Evolutionary conservation across 2,329 filamentous ascomycete species (phyloP), one percentile per base, ranked within the genome.

Genomic region (Chaetomiaceae sp.): DNA sequence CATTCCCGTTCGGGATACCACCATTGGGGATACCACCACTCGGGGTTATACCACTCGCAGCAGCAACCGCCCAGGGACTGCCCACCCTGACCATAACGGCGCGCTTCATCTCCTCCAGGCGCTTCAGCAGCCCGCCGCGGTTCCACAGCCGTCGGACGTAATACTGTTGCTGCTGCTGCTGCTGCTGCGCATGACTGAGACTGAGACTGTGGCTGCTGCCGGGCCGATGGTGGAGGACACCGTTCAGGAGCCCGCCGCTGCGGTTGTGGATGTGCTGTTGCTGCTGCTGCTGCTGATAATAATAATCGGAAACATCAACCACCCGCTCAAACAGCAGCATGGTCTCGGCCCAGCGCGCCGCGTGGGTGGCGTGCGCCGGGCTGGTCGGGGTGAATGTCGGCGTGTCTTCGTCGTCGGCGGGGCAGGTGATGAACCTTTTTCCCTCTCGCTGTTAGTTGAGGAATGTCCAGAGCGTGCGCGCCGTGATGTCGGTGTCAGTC

Each of bases 401-500:
- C 25, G 49, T 53, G 48, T 62, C 60, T 33, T 61, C 59, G 52
- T 62, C 60, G 51, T 62, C 60, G 16, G 60, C 58, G 14, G 58
- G 60, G 55, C 58, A 60, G 46, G 58, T 62, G 55, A 62, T 62
- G 58, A 62, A 62, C 60, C 53, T 55, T 33, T 16, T 16, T n/a
- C n/a, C n/a, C n/a, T n/a, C n/a, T n/a, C n/a, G n/a, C n/a, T n/a
- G n/a, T n/a, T n/a, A n/a, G n/a, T n/a, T n/a, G n/a, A n/a, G n/a
- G n/a, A n/a, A n/a, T n/a, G n/a, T n/a, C n/a, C n/a, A n/a, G n/a
- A n/a, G 25, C 25, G 25, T 27, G 25, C 23, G 5, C 23, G 23
- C 5, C 9, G 25, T 27, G 25, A 3, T 27, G 25, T 6, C 10
- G 25, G 25, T 25, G 23, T 27, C 25, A 27, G 25, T 27, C 30